These are phyloP conservation scores for Raffaelea albimanens DNA, from an alignment of 2,329 filamentous ascomycete genomes.

Conservation along the genomic window DNA sequence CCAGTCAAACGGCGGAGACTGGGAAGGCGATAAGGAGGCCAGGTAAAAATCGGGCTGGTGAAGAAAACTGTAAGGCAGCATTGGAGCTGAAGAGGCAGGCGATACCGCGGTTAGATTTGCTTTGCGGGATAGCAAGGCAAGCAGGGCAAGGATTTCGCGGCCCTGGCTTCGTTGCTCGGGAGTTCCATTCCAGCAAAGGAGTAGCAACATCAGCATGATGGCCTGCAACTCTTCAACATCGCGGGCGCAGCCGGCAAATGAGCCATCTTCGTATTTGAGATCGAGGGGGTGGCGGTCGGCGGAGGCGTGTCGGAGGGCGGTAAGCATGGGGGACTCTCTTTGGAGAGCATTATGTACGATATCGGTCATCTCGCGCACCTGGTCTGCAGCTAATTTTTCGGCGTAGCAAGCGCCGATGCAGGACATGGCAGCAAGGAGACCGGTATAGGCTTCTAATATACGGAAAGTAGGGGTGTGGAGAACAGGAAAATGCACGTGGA, in stretches of 20 bases:
- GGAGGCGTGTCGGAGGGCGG: slow-evolving; percentile 27
- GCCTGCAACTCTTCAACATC: slow-evolving; percentile 61
- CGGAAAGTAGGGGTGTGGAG: slow-evolving; percentile 65
- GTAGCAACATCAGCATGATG: slow-evolving; percentile 49
- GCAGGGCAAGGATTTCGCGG: slow-evolving; percentile 45
- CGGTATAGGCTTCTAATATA: slow-evolving; percentile 54
- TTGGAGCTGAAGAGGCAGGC: slow-evolving; percentile 1
- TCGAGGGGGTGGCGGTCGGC: slow-evolving; percentile 16
- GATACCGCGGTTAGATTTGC: slow-evolving; percentile 47
- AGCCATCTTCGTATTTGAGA: slow-evolving; percentile 27
- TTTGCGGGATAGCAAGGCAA: slow-evolving; percentile 48
- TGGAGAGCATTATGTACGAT: slow-evolving; percentile 49
- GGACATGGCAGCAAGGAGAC: slow-evolving; percentile 59
- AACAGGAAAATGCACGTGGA: slow-evolving; percentile 64
- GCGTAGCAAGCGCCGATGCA: slow-evolving; percentile 70
- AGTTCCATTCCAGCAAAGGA: slow-evolving; percentile 64
- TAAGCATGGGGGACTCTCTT: slow-evolving; percentile 42
- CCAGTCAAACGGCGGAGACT: slow-evolving; percentile 50
- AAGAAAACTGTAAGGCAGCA: slow-evolving; percentile 25
- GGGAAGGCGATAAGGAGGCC: slow-evolving; percentile 13
- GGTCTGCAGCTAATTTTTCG: slow-evolving; percentile 45
- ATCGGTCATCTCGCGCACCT: slow-evolving; percentile 61
- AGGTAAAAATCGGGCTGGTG: slow-evolving; percentile 43
- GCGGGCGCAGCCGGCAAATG: slow-evolving; percentile 22
- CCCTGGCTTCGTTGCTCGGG: slow-evolving; percentile 54